Evolutionary conservation across 106 monocot genomes (phyloP).

Genomic region (Platanthera guangdongensis): DNA sequence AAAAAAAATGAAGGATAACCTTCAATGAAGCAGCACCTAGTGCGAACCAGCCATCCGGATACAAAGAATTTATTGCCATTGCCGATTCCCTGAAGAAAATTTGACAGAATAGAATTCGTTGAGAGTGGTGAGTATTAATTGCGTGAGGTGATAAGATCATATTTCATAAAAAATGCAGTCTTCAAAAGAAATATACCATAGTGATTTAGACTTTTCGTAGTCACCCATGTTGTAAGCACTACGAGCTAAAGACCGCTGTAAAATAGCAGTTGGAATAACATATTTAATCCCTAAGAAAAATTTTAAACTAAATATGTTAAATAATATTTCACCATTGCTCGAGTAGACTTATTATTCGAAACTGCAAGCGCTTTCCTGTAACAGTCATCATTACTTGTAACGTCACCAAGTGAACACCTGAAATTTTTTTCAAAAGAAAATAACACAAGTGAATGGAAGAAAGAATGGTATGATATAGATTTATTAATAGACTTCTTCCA

Average conservation of each 20-base stretch:
- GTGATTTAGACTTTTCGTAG: constrained; percentile 57
- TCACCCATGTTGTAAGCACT: constrained; percentile 92
- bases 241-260: constrained; percentile 82
- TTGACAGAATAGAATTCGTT: no score
- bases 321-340: constrained; percentile 63
- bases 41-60: constrained; percentile 95
- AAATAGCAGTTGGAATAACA: constrained; percentile 3
- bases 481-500: neutral
- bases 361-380: constrained; percentile 92
- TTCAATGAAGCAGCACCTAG: constrained; percentile 92
- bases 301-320: neutral
- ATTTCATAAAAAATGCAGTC: neutral
- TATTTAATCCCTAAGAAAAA: neutral
- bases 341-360: constrained; percentile 77
- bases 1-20: constrained; percentile 22
- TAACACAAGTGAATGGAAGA: neutral
- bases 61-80: constrained; percentile 76
- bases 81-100: constrained; percentile 71
- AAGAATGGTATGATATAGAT: neutral
- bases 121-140: neutral
- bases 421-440: constrained; percentile 4
- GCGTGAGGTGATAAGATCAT: no score
- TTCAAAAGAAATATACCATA: constrained; percentile 55
- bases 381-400: constrained; percentile 64
- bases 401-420: constrained; percentile 99